These are phyloP conservation scores for Hevea brasiliensis DNA, from an alignment of 345 rosid genomes.

Conservation along the genomic window DNA sequence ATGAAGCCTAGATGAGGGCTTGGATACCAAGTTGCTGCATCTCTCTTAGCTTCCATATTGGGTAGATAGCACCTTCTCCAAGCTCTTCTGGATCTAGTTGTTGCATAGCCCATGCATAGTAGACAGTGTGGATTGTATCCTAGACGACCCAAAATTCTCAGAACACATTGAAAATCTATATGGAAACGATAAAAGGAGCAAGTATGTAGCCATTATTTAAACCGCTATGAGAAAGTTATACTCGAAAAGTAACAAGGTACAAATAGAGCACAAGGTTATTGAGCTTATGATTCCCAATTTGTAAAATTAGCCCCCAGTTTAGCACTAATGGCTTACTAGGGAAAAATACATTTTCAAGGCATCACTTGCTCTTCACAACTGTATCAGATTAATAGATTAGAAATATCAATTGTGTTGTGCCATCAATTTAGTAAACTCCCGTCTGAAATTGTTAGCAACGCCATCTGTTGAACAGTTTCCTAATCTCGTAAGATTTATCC, in stretches of 20 bases:
- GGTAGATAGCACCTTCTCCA: conserved; percentile 79
- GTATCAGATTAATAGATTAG: not conserved
- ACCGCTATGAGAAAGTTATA: not conserved
- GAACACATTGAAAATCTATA: not conserved
- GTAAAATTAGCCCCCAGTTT: too few species aligned
- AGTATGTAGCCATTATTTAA: conserved; percentile 1
- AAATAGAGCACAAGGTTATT: not conserved
- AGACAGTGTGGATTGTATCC: conserved; percentile 87
- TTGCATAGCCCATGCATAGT: conserved; percentile 93
- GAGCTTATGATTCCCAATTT: too few species aligned
- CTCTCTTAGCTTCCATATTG: conserved; percentile 88
- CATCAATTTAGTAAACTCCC: not conserved
- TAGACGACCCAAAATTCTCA: conserved; percentile 9
- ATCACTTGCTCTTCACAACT: too few species aligned
- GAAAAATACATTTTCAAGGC: too few species aligned
- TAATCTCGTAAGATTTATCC: too few species aligned
- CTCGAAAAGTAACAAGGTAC: not conserved
- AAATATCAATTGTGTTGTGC: not conserved
- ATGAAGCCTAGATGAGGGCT: conserved; percentile 58
- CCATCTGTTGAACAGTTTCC: not conserved
- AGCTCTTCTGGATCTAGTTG: conserved; percentile 84
- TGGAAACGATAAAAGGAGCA: not conserved
- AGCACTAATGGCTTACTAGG: too few species aligned
- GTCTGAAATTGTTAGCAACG: not conserved
- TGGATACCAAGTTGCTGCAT: conserved; percentile 69